These are phyloP conservation scores for Suillus subaureus DNA, from an alignment of 768 basidiomycete species.

Conservation along the genomic window DNA sequence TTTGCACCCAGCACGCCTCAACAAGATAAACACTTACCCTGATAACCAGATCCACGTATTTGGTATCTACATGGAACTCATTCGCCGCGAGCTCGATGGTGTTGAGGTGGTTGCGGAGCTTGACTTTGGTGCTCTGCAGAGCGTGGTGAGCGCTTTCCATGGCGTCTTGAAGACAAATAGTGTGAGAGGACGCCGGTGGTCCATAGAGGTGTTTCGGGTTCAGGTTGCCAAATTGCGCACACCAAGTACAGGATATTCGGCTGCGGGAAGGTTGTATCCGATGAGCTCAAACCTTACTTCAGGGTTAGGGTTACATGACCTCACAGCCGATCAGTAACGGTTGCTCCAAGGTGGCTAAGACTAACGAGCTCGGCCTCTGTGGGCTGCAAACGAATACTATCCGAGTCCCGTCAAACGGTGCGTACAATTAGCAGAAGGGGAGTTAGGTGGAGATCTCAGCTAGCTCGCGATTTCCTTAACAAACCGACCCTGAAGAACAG, in stretches of 20 bases:
- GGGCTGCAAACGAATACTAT: not conserved
- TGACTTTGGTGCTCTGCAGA: not conserved
- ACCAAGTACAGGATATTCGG: not conserved
- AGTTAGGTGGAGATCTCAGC: not conserved
- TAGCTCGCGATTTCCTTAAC: not conserved
- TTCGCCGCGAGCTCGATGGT: conserved; percentile 33
- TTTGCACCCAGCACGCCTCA: conserved; percentile 2
- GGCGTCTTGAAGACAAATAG: conserved; percentile 16
- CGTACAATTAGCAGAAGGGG: not conserved
- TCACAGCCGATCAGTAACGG: no score
- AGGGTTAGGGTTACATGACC: conserved; percentile 12
- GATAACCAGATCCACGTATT: conserved; percentile 61
- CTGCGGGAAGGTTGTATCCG: not conserved
- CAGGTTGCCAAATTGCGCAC: not conserved
- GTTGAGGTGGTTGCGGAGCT: conserved; percentile 35
- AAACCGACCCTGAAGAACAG: not conserved
- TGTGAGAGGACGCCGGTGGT: not conserved
- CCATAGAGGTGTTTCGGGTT: not conserved
- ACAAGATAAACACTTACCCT: conserved; percentile 39
- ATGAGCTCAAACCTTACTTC: not conserved
- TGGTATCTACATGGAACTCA: conserved; percentile 37
- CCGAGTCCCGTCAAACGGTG: not conserved
- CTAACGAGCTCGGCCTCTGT: not conserved
- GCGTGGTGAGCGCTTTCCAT: conserved; percentile 14
- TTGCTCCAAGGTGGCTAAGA: not conserved